A percentile compares a stretch with the other conserved stretches of the same genome.
These are phyloP conservation scores for Hypomyces rosellus DNA, from an alignment of 2,329 filamentous ascomycete species.

Conservation along the genomic window DNA sequence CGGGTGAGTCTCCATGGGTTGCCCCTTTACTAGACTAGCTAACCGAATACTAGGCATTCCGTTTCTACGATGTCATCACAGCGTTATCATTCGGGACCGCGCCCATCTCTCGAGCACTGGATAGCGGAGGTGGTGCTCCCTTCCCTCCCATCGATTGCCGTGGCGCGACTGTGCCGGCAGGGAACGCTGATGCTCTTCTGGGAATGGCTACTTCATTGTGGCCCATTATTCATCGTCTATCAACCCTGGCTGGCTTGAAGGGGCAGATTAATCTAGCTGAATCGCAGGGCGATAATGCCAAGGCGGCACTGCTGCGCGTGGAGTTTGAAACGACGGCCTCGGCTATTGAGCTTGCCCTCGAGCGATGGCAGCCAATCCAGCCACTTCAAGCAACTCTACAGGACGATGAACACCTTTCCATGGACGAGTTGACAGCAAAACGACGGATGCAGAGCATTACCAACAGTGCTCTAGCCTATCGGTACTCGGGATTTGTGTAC, in stretches of 20 bases:
- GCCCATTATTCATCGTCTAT: conserved; percentile 57
- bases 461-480: conserved; percentile 55
- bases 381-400: conserved; percentile 29
- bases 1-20: conserved; percentile 35
- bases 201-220: conserved; percentile 57
- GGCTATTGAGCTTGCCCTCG: conserved; percentile 49
- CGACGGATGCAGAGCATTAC: conserved; percentile 45
- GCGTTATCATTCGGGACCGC: conserved; percentile 55
- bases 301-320: conserved; percentile 41
- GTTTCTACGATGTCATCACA: conserved; percentile 60
- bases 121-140: conserved; percentile 39
- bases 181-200: conserved; percentile 52
- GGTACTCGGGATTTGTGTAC: conserved; percentile 52
- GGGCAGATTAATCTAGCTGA: conserved; percentile 43
- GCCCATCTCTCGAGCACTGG: conserved; percentile 46
- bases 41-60: conserved; percentile 45
- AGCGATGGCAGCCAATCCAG: conserved; percentile 49
- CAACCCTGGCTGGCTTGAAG: conserved; percentile 48
- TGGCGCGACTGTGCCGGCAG: conserved; percentile 39
- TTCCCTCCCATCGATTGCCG: conserved; percentile 41
- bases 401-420: conserved; percentile 18
- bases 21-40: background rate
- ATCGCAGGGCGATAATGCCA: conserved; percentile 34
- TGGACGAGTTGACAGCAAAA: conserved; percentile 13
- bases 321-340: conserved; percentile 46